Evolutionary conservation across 2,329 filamentous ascomycete genomes (phyloP).

Genomic region (Penicillium italicum): DNA sequence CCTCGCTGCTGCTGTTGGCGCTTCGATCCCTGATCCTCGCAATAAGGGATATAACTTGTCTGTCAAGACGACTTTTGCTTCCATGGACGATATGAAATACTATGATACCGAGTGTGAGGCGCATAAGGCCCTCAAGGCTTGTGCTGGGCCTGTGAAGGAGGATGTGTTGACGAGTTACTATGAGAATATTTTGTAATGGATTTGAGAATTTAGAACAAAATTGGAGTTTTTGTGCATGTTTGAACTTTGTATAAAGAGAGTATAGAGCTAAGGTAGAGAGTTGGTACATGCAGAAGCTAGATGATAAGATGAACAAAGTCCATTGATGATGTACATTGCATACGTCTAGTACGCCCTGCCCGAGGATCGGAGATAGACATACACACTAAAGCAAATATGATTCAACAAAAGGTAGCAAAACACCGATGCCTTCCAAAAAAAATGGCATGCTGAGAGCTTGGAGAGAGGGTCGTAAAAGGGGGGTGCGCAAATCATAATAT

Average conservation of each 20-base stretch:
- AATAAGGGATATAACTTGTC: constrained; percentile 64
- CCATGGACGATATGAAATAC: constrained; percentile 64
- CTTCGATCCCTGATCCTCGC: constrained; percentile 56
- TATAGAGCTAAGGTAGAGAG: not conserved
- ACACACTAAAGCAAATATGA: constrained; percentile 8
- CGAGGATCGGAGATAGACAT: constrained; percentile 6
- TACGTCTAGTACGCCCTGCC: constrained; percentile 18
- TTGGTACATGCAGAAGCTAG: not conserved
- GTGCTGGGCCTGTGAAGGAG: constrained; percentile 31
- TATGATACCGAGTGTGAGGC: constrained; percentile 61
- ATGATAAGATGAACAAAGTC: constrained; percentile 4
- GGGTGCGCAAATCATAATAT: constrained; percentile 7
- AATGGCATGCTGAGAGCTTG: constrained; percentile 14
- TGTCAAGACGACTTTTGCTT: constrained; percentile 61
- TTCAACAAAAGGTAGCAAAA: constrained; percentile 6
- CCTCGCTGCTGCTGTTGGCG: constrained; percentile 53
- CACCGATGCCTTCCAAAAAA: constrained; percentile 13
- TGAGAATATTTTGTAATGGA: constrained; percentile 34
- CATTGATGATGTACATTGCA: constrained; percentile 28
- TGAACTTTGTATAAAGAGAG: not conserved
- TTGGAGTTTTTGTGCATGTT: not conserved
- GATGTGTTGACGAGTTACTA: constrained; percentile 39
- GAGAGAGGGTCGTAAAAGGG: constrained; percentile 9
- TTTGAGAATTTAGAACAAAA: not conserved
- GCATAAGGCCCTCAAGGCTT: constrained; percentile 48